phyloP scores from a whole-genome alignment of 257 asterid species.

The Solanum arcanum region DNA sequence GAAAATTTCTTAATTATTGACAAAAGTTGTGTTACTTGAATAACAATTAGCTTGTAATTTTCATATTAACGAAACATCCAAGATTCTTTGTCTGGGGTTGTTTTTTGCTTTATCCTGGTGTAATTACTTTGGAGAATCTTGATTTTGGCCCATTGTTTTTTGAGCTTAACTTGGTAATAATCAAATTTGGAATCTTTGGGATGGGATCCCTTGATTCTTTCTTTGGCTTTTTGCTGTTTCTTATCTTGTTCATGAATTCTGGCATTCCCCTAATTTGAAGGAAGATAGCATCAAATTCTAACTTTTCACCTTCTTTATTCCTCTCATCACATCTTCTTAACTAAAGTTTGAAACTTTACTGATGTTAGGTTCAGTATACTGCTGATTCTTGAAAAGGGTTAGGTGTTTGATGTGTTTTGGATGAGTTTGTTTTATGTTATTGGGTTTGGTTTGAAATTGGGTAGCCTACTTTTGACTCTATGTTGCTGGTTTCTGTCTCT shows the following conservation, averaged over 20 bases:
- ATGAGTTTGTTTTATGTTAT: slow-evolving; percentile 75
- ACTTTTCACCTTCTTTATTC: not conserved
- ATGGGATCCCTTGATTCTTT: slow-evolving; percentile 16
- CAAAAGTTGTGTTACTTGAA: not conserved
- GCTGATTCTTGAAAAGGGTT: not conserved
- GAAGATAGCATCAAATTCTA: slow-evolving; percentile 27
- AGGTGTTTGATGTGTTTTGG: slow-evolving; percentile 11
- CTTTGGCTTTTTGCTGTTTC: slow-evolving; percentile 13
- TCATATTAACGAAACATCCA: not conserved
- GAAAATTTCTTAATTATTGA: not conserved
- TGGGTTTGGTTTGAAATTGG: slow-evolving; percentile 80
- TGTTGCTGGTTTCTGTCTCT: slow-evolving; percentile 64
- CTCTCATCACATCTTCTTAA: not conserved
- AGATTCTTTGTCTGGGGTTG: not conserved
- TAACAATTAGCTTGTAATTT: not conserved
- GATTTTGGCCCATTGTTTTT: slow-evolving; percentile 33
- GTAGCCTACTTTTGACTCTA: slow-evolving; percentile 56
- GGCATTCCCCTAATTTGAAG: slow-evolving; percentile 16
- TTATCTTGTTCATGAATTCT: slow-evolving; percentile 15
- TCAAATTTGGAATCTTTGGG: slow-evolving; percentile 25
- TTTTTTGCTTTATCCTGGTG: not conserved
- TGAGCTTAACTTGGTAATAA: slow-evolving; percentile 22
- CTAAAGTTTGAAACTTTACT: slow-evolving; percentile 7
- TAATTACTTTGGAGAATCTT: slow-evolving; percentile 33
- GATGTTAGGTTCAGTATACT: not conserved